Evolutionary conservation across 2,329 filamentous ascomycete species (phyloP).

Genomic region (Diplodia seriata): DNA sequence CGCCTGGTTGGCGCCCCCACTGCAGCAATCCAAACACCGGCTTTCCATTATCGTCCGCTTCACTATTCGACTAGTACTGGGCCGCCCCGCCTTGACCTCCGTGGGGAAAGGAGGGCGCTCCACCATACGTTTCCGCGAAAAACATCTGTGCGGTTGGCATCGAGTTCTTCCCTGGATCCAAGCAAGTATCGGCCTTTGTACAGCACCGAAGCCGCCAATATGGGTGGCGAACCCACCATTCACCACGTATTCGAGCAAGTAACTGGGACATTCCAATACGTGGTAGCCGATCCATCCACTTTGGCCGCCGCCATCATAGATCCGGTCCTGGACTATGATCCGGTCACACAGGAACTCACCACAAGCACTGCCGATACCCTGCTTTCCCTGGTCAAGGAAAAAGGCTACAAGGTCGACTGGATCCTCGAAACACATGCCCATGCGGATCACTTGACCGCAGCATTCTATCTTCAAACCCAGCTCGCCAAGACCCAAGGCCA

Average conservation of each 20-base stretch:
- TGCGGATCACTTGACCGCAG: conserved; percentile 65
- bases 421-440: conserved; percentile 68
- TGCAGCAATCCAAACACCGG: not conserved
- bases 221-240: conserved; percentile 36
- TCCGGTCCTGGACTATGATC: conserved; percentile 64
- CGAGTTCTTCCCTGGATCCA: not conserved
- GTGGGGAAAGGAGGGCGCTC: not conserved
- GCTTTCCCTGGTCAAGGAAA: conserved; percentile 51
- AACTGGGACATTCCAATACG: conserved; percentile 64
- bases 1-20: not conserved
- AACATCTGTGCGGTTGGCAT: not conserved
- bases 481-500: conserved; percentile 47
- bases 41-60: not conserved
- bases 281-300: conserved; percentile 62
- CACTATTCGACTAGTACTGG: not conserved
- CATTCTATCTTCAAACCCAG: conserved; percentile 60
- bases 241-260: conserved; percentile 45
- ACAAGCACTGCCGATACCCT: conserved; percentile 61
- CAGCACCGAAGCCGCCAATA: not conserved
- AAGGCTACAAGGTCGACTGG: conserved; percentile 55
- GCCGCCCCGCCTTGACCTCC: not conserved
- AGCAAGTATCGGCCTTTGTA: not conserved
- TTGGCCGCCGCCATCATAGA: conserved; percentile 63
- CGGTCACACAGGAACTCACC: conserved; percentile 49
- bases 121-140: not conserved